Base-by-base conservation (phyloP, 805 yeast species). In the Ogataea philodendri region DNA sequence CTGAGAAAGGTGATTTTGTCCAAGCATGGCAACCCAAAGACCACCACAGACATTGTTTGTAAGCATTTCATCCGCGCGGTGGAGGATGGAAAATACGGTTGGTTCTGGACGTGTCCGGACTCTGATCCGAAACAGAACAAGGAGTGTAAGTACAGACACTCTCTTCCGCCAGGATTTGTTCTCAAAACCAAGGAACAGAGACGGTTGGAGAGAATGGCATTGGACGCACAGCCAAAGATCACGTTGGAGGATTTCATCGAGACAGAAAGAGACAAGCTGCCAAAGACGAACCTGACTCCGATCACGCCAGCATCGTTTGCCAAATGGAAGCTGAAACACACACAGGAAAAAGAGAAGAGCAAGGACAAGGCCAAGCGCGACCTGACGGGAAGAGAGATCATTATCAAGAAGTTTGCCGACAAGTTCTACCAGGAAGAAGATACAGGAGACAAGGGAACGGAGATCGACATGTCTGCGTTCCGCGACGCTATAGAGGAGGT, bases 31-130 rank as follows among this genome's bases (percentile, higher is more conserved):
- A 93, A 93, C 60, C 88, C 82, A 37, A 79, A 79, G 60, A 87
- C 96, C 8, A 88, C 97, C 9, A 93, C 99, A 0, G 97, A 90
- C 47, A 93, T 76, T 49, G 85, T 93, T 31, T 93, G 99, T 74
- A 93, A 89, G 61, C 78, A 62, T 63, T 94, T 93, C 66, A 85
- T 93, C 48, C 96, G 88, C 42, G 97, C 98, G 0, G 97, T 93
- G 39, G 99, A 93, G 59, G 87, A 88, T 56, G 93, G 90, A 40
- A 90, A 90, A 59, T 93, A 93, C 59, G 98, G 98, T 56, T 93
- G 98, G 98, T 89, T 93, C 65, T 93, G 98, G 98, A 72, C 74
- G 14, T 93, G 98, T 69, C 98, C 98, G 17, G 86, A 86, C 51
- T 89, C 90, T 25, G 97, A 96, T 48, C 78, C 83, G 43, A 57